A percentile compares a stretch with the other conserved stretches of the same genome.
Conservation (phyloP, 2,329 filamentous ascomycete genomes). For the Clonostachys rhizophaga region DNA sequence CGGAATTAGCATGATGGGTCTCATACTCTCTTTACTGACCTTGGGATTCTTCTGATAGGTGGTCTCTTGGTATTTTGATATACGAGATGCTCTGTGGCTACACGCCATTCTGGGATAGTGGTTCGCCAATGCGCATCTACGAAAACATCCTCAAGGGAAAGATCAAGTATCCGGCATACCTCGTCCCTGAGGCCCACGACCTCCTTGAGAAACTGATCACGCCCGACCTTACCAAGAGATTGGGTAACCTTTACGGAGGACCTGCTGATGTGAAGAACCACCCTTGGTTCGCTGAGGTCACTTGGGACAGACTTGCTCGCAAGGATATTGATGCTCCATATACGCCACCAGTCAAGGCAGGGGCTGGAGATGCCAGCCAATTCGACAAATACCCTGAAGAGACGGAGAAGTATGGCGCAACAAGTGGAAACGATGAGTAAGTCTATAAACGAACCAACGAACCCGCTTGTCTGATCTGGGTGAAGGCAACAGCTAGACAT, state of each 20-base stretch:
- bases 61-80: constrained; percentile 96
- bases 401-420: constrained; percentile 81
- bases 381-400: constrained; percentile 99
- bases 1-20: not conserved
- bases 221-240: constrained; percentile 85
- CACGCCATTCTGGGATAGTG: constrained; percentile 98
- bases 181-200: constrained; percentile 91
- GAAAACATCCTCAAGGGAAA: constrained; percentile 96
- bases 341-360: constrained; percentile 90
- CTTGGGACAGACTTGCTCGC: constrained; percentile 88
- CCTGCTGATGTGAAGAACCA: constrained; percentile 92
- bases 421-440: constrained; percentile 74
- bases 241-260: constrained; percentile 91
- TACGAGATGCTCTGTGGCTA: constrained; percentile 99
- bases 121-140: constrained; percentile 98
- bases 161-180: constrained; percentile 95
- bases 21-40: too few species aligned
- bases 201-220: constrained; percentile 91
- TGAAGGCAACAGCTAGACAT: constrained; percentile 1
- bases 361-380: constrained; percentile 90
- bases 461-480: not conserved
- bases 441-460: constrained; percentile 29
- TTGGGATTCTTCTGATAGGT: constrained; percentile 52
- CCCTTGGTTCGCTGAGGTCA: constrained; percentile 95
- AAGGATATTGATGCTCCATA: constrained; percentile 99